These are phyloP conservation scores for Kingdonia uniflora DNA, from an alignment of 164 flowering plant species.

Conservation along the genomic window DNA sequence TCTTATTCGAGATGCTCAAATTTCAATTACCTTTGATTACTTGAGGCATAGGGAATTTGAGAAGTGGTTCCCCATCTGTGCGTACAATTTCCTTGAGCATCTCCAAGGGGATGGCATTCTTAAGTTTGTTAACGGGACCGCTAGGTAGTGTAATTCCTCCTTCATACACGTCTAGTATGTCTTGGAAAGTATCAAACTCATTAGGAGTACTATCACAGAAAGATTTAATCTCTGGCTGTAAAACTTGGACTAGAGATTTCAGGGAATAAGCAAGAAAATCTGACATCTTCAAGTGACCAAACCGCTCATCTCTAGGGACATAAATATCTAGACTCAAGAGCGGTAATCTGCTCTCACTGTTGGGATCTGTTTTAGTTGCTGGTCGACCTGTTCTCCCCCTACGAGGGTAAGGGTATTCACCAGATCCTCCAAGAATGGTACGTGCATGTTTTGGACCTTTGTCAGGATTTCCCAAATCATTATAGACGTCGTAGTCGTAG, in stretches of 20 bases:
- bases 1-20: too few species aligned
- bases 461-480: conserved; percentile 67
- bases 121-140: conserved; percentile 17
- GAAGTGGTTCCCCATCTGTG: conserved; percentile 50
- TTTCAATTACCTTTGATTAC: conserved; percentile 33
- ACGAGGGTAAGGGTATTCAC: conserved; percentile 67
- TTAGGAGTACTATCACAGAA: conserved; percentile 50
- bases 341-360: conserved; percentile 50
- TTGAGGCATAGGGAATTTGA: conserved; percentile 72
- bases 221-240: conserved; percentile 42
- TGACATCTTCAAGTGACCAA: conserved; percentile 61
- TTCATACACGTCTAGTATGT: conserved; percentile 56
- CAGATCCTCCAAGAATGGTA: conserved; percentile 65
- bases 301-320: conserved; percentile 86
- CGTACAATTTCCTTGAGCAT: conserved; percentile 59
- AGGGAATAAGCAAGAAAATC: conserved; percentile 72
- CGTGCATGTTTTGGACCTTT: conserved; percentile 41
- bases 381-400: conserved; percentile 72
- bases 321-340: conserved; percentile 63
- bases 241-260: conserved; percentile 57
- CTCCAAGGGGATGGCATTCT: conserved; percentile 54
- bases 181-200: conserved; percentile 71
- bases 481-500: conserved; percentile 79
- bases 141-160: conserved; percentile 46
- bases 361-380: conserved; percentile 58